Base-by-base conservation (phyloP, 345 rosid species). In the Acer yangbiense region DNA sequence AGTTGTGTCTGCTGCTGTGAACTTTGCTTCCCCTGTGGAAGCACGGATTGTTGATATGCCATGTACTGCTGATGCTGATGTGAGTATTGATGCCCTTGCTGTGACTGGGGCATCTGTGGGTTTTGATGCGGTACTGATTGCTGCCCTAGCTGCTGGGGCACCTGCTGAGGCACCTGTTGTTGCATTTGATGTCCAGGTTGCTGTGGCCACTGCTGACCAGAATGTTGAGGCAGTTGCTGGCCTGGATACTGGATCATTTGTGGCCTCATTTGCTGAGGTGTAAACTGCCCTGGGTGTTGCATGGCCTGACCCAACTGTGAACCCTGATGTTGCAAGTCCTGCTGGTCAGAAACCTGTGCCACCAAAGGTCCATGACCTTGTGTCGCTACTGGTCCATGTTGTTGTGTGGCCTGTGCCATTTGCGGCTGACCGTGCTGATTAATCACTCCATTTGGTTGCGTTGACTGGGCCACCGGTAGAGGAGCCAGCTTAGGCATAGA, bases 401-500 rank as follows among this genome's bases (percentile, higher is more conserved):
- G 90, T 10, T 70, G 74, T 14, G 67, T 52, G 7, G 75, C 74
- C 29, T 76, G 82, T n/a, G 80, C 39, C 71, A 81, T 77, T 62
- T 77, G 88, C 50, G 70, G 87, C 75, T 84, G 94, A 13, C 84
- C 76, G 63, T 80, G 83, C 68, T 85, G 91, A 73, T 83, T 72
- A 71, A 83, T 75, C 76, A 72, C 63, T 13, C 88, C 89, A 64
- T 82, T 88, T 4, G 80, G 79, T 69, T 90, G 92, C 20, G 73
- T 73, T 2, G 85, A 69, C 73, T 89, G 92, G 2, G 86, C 83
- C 54, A 65, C 71, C 23, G 92, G 93, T 48, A 88, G 77, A 52
- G 89, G 93, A 78, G 97, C 89, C 72, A 91, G 80, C 81, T 89
- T 89, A 11, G 92, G 92, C 0, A 90, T 82, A 35, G 88, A 69